These are phyloP conservation scores for Syncephalastrum contaminatum DNA, from an alignment of 371 early-diverging fungal species.

Conservation along the genomic window DNA sequence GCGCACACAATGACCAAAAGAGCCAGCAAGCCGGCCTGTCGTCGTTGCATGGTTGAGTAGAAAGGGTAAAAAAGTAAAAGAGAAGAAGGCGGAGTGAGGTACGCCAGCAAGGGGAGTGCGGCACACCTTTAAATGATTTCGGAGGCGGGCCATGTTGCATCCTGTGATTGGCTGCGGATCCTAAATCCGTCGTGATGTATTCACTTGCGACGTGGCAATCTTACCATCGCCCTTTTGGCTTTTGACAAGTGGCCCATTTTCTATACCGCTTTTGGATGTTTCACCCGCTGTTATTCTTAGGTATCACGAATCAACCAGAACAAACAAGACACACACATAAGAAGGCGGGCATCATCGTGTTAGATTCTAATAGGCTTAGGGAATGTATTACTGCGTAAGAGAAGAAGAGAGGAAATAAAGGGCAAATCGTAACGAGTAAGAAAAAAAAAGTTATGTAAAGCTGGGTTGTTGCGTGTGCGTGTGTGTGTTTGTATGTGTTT, in stretches of 20 bases:
- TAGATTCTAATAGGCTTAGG: no score
- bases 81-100: conserved; percentile 7
- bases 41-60: conserved; percentile 39
- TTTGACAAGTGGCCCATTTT: neutral
- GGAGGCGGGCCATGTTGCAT: conserved; percentile 37
- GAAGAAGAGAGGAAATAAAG: no score
- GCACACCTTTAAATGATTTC: conserved; percentile 16
- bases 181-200: neutral
- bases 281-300: no score
- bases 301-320: no score
- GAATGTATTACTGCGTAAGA: no score
- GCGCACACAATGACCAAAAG: conserved; percentile 44
- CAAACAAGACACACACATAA: neutral
- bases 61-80: conserved; percentile 14
- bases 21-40: conserved; percentile 42
- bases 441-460: no score
- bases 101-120: neutral
- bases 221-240: neutral
- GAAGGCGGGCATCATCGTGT: neutral
- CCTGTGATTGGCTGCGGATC: conserved; percentile 34
- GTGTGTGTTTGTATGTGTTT: neutral
- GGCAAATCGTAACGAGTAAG: no score
- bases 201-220: conserved; percentile 8
- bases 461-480: no score
- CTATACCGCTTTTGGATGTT: no score